phyloP scores from a whole-genome alignment of 495 filamentous ascomycete genomes.

The Aspergillus mulundensis region DNA sequence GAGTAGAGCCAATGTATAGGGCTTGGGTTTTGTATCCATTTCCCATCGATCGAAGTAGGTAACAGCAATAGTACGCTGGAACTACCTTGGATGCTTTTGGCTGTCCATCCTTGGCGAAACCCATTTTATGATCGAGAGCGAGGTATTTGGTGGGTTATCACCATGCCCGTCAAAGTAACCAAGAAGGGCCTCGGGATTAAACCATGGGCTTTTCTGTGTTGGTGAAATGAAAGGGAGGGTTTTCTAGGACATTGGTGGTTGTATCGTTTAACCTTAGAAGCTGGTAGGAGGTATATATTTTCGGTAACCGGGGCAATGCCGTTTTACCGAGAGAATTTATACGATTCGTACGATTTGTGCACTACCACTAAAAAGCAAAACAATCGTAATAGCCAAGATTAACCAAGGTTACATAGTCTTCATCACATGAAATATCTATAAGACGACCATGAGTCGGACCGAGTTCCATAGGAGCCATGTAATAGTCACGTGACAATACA shows the following conservation, averaged over 20 bases:
- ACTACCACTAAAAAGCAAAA: too few species aligned
- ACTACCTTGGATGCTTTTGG: constrained; percentile 43
- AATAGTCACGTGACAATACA: too few species aligned
- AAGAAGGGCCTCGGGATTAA: not conserved
- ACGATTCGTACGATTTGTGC: too few species aligned
- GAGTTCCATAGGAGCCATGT: too few species aligned
- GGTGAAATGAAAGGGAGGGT: not conserved
- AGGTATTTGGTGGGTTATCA: not conserved
- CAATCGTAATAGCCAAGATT: too few species aligned
- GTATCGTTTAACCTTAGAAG: not conserved
- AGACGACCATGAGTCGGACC: too few species aligned
- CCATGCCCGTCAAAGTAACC: not conserved
- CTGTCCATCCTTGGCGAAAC: not conserved
- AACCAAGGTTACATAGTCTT: too few species aligned
- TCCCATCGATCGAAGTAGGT: constrained; percentile 80
- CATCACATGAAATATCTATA: too few species aligned
- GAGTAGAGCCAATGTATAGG: constrained; percentile 88
- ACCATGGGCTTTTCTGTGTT: not conserved
- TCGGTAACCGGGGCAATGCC: constrained; percentile 6
- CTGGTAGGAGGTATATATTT: not conserved
- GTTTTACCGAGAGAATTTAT: too few species aligned
- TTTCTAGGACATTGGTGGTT: not conserved
- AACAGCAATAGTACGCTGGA: constrained; percentile 73
- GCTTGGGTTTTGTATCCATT: constrained; percentile 39
- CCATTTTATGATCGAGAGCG: not conserved